Evolutionary conservation across 106 monocot genomes (phyloP).

Genomic region (Vanilla planifolia): DNA sequence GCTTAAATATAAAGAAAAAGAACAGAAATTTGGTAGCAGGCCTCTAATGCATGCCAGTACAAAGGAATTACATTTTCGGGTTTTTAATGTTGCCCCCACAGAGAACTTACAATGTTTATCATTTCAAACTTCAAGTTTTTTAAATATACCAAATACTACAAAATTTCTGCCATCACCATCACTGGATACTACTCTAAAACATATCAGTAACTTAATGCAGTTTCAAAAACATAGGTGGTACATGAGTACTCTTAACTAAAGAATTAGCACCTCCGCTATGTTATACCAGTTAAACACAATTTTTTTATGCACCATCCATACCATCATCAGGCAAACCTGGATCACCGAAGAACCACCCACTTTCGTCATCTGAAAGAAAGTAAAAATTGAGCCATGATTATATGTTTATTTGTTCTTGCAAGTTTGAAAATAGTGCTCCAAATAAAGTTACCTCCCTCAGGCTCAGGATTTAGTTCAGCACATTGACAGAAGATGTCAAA

Average conservation of each 20-base stretch:
- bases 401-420: background rate
- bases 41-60: background rate
- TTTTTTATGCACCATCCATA: background rate
- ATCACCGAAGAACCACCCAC: slow-evolving; percentile 74
- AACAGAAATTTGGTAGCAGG: background rate
- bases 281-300: no score
- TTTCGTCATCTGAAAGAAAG: slow-evolving; percentile 54
- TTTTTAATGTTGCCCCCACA: no score
- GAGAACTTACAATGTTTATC: no score
- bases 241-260: no score
- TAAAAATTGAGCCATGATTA: background rate
- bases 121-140: no score
- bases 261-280: no score
- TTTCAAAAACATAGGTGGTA: no score
- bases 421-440: background rate
- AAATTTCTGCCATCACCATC: no score
- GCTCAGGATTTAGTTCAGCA: slow-evolving; percentile 91
- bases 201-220: no score
- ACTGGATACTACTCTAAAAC: no score
- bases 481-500: slow-evolving; percentile 78
- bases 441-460: slow-evolving; percentile 51
- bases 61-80: no score
- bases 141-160: no score
- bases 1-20: background rate
- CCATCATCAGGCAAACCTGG: slow-evolving; percentile 39